A percentile compares a stretch with the other conserved stretches of the same genome.
phyloP scores from a whole-genome alignment of 202 grass and related monocot species.

The Musa balbisiana region DNA sequence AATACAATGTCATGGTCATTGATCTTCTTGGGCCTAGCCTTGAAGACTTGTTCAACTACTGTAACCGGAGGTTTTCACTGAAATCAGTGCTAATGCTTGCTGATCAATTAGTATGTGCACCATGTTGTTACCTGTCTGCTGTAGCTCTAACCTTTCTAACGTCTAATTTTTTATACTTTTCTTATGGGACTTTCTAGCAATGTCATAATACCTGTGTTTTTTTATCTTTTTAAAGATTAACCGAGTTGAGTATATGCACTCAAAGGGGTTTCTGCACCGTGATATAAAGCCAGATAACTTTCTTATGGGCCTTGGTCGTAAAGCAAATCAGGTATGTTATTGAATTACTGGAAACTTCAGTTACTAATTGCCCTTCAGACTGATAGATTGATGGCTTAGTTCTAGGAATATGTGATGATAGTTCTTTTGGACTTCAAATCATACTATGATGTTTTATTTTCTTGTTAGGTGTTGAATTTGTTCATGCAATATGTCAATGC shows the following conservation, averaged over 20 bases:
- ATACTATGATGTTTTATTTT: too few relatives aligned
- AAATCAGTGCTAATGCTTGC: conserved; percentile 96
- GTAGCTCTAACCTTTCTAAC: background rate
- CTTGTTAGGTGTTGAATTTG: too few relatives aligned
- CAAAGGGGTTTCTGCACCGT: background rate
- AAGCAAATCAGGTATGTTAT: background rate
- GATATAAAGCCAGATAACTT: conserved; percentile 4
- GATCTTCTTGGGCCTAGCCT: conserved; percentile 93
- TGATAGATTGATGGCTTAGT: too few relatives aligned
- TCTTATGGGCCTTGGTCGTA: conserved; percentile 2
- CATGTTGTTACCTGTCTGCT: conserved; percentile 3
- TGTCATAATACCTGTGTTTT: background rate
- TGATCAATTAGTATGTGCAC: conserved; percentile 60
- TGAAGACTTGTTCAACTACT: conserved; percentile 85
- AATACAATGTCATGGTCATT: conserved; percentile 95
- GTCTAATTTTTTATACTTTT: background rate
- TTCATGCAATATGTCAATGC: too few relatives aligned
- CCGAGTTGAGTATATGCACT: background rate
- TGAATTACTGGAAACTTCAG: too few relatives aligned
- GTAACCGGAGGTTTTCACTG: conserved; percentile 76
- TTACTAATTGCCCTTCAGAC: too few relatives aligned
- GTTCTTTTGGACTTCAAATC: too few relatives aligned
- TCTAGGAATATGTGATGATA: too few relatives aligned
- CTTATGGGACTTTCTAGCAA: background rate
- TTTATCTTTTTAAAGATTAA: background rate